These are phyloP conservation scores for Microbotryum scabiosae DNA, from an alignment of 1,284 basidiomycete species.

Conservation along the genomic window DNA sequence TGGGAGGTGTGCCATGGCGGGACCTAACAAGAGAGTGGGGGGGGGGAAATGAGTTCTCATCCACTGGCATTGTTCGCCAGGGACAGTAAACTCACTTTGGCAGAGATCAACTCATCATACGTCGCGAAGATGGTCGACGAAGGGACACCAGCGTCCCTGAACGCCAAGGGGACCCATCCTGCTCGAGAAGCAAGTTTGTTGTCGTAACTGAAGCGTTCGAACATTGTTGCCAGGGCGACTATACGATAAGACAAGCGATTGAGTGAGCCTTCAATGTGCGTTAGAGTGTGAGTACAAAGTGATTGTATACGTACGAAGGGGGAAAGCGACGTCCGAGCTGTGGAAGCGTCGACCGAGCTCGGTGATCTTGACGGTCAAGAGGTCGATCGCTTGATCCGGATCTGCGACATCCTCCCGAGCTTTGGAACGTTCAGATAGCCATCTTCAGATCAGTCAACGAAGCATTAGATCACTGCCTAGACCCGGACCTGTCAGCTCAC, in stretches of 20 bases:
- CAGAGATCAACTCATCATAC: slow-evolving; percentile 76
- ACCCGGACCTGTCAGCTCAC: slow-evolving; percentile 44
- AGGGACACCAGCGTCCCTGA: slow-evolving; percentile 67
- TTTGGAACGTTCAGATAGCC: slow-evolving; percentile 38
- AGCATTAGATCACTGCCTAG: slow-evolving; percentile 28
- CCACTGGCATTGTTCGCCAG: not conserved
- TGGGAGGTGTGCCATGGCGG: slow-evolving; percentile 71
- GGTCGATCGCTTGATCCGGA: slow-evolving; percentile 54
- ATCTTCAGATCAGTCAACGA: slow-evolving; percentile 21
- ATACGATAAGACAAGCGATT: not conserved
- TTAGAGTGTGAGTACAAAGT: not conserved
- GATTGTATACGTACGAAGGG: slow-evolving; percentile 54
- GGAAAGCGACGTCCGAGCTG: slow-evolving; percentile 83
- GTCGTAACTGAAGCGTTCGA: slow-evolving; percentile 60
- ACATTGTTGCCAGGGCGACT: slow-evolving; percentile 61
- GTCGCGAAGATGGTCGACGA: slow-evolving; percentile 72
- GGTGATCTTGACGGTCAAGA: slow-evolving; percentile 55
- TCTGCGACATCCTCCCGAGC: slow-evolving; percentile 29
- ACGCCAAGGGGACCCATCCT: slow-evolving; percentile 70
- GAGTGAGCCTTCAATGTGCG: not conserved
- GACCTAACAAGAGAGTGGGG: slow-evolving; percentile 46
- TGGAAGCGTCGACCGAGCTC: slow-evolving; percentile 74
- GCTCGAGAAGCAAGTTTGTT: slow-evolving; percentile 49
- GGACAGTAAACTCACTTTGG: slow-evolving; percentile 53
- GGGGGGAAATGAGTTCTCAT: not conserved